Percentiles rank a stretch among this genome's conserved stretches.
Evolutionary conservation across 352 stramenopile genomes (phyloP).

Genomic region (Pythium periplocum): DNA sequence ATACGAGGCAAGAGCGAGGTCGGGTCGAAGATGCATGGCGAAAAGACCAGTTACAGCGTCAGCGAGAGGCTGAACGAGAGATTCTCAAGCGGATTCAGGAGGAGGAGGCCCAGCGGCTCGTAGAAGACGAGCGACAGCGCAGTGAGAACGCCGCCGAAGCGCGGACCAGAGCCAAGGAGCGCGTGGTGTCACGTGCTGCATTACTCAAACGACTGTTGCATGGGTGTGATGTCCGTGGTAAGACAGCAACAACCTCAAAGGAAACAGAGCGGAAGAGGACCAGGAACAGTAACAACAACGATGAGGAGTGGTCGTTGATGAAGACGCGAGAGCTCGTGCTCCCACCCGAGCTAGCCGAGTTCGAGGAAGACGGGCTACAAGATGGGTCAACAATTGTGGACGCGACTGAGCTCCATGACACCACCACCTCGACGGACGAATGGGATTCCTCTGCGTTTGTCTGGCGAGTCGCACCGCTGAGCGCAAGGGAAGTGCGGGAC

Average conservation of each 20-base stretch:
- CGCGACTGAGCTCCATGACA: neutral
- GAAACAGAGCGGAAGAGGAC: neutral
- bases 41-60: slow-evolving; percentile 32
- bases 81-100: slow-evolving; percentile 34
- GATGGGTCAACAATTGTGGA: neutral
- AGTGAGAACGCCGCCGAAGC: slow-evolving; percentile 39
- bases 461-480: slow-evolving; percentile 2
- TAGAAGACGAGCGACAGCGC: slow-evolving; percentile 42
- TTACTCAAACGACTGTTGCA: slow-evolving; percentile 31
- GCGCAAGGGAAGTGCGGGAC: neutral
- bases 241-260: slow-evolving; percentile 3
- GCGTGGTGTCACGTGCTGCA: slow-evolving; percentile 25
- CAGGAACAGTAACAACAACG: slow-evolving; percentile 9
- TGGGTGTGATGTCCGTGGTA: slow-evolving; percentile 14
- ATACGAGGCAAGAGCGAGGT: slow-evolving; percentile 24
- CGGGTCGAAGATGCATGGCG: slow-evolving; percentile 40
- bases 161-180: slow-evolving; percentile 37
- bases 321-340: slow-evolving; percentile 17
- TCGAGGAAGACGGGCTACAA: slow-evolving; percentile 49
- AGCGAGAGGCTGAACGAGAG: slow-evolving; percentile 42
- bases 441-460: neutral
- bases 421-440: neutral
- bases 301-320: slow-evolving; percentile 8
- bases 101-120: slow-evolving; percentile 44
- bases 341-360: slow-evolving; percentile 44